Base-by-base conservation (phyloP, 352 stramenopile species). In the Phytophthora brassicae region DNA sequence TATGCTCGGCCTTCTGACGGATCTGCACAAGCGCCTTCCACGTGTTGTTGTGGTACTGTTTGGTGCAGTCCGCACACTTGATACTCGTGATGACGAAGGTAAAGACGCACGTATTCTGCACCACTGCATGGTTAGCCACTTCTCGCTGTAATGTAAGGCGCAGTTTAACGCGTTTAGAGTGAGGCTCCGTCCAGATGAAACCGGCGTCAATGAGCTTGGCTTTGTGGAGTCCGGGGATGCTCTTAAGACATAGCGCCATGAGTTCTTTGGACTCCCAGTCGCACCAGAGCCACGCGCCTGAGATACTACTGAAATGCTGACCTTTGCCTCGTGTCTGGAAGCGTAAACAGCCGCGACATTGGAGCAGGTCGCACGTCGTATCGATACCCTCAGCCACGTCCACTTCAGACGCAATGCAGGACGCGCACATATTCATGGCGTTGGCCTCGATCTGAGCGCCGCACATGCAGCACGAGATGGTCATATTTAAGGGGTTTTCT, bases 141-240 rank as follows among this genome's bases (percentile, higher is more conserved):
- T 95, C 83, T 8, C 79, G 73, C 65, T 88, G 79, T 39, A 91
- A 67, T 33, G 66, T 85, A 29, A 93, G 73, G 22, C 84, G 76
- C 35, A 93, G 50, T 56, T 93, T 93, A 39, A 94, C 53, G 45
- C 86, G 81, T 49, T 90, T 89, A 14, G 77, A 89, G 69, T 94
- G 86, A 14, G 77, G 84, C 59, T 94, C 86, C 2, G 86, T 94
- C 86, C 86, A 94, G 50, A 94, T 79, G 54, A 90, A 92, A 8
- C 66, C 72, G 6, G 86, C 86, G 67, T 94, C 86, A 12, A 90
- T 66, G 28, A 94, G 71, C 54, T 93, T 92, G 48, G 70, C 81
- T 60, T 88, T 88, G 44, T 55, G 60, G 17, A 93, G 74, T 0
- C 77, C 77, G 6, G 77, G 63, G 33, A 93, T 62, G 63, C 72